phyloP scores from a whole-genome alignment of 1,139 yeast genomes.

The Geotrichum siamense region DNA sequence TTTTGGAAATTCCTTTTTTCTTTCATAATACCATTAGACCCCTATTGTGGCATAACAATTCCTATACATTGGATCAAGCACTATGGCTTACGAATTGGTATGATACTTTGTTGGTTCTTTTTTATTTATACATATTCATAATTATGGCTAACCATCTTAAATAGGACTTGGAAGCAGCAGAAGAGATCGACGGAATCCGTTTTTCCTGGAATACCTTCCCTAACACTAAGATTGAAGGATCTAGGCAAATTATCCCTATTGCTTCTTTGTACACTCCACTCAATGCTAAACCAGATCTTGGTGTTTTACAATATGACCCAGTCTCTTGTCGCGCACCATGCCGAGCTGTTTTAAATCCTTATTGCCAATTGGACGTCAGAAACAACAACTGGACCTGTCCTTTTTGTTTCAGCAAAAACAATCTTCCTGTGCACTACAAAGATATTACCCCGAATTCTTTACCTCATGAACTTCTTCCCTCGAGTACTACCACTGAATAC shows the following conservation, averaged over 20 bases:
- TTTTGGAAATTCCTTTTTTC: neutral
- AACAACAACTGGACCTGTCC: constrained; percentile 88
- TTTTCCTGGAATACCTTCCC: constrained; percentile 90
- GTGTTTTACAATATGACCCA: constrained; percentile 85
- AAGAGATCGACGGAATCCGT: constrained; percentile 84
- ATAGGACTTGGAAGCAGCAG: constrained; percentile 72
- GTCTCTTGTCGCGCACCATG: constrained; percentile 78
- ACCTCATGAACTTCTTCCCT: constrained; percentile 77
- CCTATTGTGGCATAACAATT: neutral
- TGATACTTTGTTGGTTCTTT: neutral
- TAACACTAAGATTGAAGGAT: constrained; percentile 82
- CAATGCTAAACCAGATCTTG: constrained; percentile 67
- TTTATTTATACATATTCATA: neutral
- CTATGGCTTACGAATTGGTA: constrained; percentile 7
- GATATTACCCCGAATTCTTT: constrained; percentile 75
- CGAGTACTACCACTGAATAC: constrained; percentile 85
- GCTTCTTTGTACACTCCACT: constrained; percentile 94
- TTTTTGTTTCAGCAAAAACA: constrained; percentile 74
- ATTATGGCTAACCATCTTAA: constrained; percentile 1
- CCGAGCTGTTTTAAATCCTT: constrained; percentile 82
- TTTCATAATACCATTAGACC: neutral
- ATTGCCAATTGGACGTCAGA: constrained; percentile 68
- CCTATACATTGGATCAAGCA: neutral
- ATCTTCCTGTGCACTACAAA: constrained; percentile 83
- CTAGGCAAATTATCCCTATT: constrained; percentile 87